Percentiles rank a stretch among this genome's conserved stretches.
Conservation (phyloP, 2,329 filamentous ascomycete genomes). For the Claviceps africana region DNA sequence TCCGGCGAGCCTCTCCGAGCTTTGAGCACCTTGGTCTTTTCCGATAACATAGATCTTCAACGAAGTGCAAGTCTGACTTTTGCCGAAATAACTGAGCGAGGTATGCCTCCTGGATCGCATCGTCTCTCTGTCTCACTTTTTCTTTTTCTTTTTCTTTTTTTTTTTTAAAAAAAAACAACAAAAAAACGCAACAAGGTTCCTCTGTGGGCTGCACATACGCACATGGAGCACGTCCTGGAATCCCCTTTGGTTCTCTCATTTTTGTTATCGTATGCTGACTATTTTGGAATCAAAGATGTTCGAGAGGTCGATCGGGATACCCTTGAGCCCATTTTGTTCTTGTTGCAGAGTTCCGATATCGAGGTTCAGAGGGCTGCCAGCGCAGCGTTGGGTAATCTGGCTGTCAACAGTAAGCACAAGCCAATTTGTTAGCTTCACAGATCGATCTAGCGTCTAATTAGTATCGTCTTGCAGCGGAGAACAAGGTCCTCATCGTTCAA, state of each 20-base stretch:
- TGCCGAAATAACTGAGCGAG: slow-evolving; percentile 96
- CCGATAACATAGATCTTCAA: slow-evolving; percentile 95
- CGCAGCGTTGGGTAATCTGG: slow-evolving; percentile 86
- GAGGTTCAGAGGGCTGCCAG: slow-evolving; percentile 95
- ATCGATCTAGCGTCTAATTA: slow-evolving; percentile 19
- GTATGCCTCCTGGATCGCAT: slow-evolving; percentile 35
- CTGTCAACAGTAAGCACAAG: slow-evolving; percentile 70
- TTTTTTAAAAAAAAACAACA: too few species aligned
- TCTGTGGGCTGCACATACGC: background rate
- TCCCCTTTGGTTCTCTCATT: background rate
- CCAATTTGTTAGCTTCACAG: background rate
- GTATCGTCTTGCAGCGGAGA: slow-evolving; percentile 57
- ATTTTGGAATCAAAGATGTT: slow-evolving; percentile 57
- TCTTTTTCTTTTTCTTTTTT: too few species aligned
- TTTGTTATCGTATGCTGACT: slow-evolving; percentile 1
- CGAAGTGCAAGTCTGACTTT: slow-evolving; percentile 95
- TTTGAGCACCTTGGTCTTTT: slow-evolving; percentile 91
- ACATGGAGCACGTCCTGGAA: too few species aligned
- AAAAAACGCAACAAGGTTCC: background rate
- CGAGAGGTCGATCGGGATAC: slow-evolving; percentile 90
- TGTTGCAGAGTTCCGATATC: slow-evolving; percentile 88
- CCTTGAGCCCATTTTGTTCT: slow-evolving; percentile 86
- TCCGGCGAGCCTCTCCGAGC: slow-evolving; percentile 86
- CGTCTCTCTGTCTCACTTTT: too few species aligned
- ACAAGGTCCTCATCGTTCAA: slow-evolving; percentile 92